phyloP scores from a whole-genome alignment of 2,329 filamentous ascomycete genomes.

The Exophiala phaeomuriformis region DNA sequence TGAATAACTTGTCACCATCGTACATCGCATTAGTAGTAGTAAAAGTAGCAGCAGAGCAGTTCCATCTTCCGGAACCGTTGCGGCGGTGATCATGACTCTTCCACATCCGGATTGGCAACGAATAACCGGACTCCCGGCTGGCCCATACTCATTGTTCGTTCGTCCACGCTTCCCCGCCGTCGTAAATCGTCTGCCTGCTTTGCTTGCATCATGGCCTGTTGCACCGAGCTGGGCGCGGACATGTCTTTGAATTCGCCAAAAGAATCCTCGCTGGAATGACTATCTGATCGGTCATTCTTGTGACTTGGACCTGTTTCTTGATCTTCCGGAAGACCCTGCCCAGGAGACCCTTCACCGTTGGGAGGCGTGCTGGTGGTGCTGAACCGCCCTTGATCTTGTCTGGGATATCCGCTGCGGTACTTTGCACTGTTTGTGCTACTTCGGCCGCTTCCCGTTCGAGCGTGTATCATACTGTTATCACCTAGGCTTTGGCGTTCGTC shows the following conservation, averaged over 20 bases:
- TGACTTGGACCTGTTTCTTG: slow-evolving; percentile 32
- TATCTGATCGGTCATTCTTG: slow-evolving; percentile 27
- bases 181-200: slow-evolving; percentile 40
- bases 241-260: slow-evolving; percentile 51
- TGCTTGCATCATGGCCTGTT: slow-evolving; percentile 34
- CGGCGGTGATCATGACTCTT: slow-evolving; percentile 25
- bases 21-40: neutral
- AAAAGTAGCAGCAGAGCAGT: too few relatives aligned
- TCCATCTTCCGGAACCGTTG: neutral
- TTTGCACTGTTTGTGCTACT: slow-evolving; percentile 49
- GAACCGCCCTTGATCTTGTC: slow-evolving; percentile 29
- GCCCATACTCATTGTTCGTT: slow-evolving; percentile 42
- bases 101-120: slow-evolving; percentile 43
- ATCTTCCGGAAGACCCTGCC: slow-evolving; percentile 37
- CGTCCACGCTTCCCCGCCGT: slow-evolving; percentile 43
- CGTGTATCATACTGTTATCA: slow-evolving; percentile 39
- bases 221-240: slow-evolving; percentile 38
- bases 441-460: slow-evolving; percentile 51
- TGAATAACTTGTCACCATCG: neutral
- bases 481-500: slow-evolving; percentile 41
- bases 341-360: slow-evolving; percentile 28
- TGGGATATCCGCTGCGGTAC: slow-evolving; percentile 41
- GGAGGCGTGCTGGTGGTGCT: slow-evolving; percentile 50
- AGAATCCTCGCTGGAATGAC: slow-evolving; percentile 42
- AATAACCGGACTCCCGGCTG: slow-evolving; percentile 38